A percentile compares a stretch with the other conserved stretches of the same genome.
phyloP scores from a whole-genome alignment of 352 stramenopile genomes.

The Phytophthora pluvialis region DNA sequence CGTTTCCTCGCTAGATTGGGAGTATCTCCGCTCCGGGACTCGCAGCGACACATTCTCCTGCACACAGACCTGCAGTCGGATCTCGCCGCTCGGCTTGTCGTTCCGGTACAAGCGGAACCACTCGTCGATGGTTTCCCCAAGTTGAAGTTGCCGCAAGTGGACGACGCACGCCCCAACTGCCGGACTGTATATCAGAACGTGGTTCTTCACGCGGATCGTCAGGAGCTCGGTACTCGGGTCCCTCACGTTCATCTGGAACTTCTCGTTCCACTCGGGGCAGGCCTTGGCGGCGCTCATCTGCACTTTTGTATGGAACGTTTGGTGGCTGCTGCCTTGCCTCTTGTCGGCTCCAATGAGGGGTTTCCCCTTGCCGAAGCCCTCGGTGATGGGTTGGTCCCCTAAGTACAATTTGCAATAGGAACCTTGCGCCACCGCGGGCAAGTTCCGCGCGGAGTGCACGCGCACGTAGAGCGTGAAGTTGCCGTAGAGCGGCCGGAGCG shows the following conservation, averaged over 20 bases:
- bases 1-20: conserved; percentile 21
- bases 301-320: conserved; percentile 69
- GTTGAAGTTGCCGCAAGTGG: conserved; percentile 53
- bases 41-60: conserved; percentile 21
- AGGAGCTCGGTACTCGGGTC: conserved; percentile 59
- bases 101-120: conserved; percentile 68
- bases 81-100: conserved; percentile 41
- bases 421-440: conserved; percentile 47
- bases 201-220: conserved; percentile 78
- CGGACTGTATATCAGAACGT: conserved; percentile 69
- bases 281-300: conserved; percentile 34
- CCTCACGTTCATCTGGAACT: conserved; percentile 67
- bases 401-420: conserved; percentile 83
- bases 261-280: conserved; percentile 77
- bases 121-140: conserved; percentile 55
- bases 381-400: conserved; percentile 56
- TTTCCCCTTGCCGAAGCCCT: conserved; percentile 37
- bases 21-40: conserved; percentile 9
- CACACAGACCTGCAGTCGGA: conserved; percentile 65
- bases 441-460: conserved; percentile 65
- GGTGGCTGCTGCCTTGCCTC: conserved; percentile 35
- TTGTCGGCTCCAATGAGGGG: conserved; percentile 19
- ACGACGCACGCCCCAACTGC: conserved; percentile 66
- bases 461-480: conserved; percentile 69
- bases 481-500: conserved; percentile 16